A percentile compares a stretch with the other conserved stretches of the same genome.
Conservation (phyloP, 768 basidiomycete genomes). For the Mrakia blollopis region DNA sequence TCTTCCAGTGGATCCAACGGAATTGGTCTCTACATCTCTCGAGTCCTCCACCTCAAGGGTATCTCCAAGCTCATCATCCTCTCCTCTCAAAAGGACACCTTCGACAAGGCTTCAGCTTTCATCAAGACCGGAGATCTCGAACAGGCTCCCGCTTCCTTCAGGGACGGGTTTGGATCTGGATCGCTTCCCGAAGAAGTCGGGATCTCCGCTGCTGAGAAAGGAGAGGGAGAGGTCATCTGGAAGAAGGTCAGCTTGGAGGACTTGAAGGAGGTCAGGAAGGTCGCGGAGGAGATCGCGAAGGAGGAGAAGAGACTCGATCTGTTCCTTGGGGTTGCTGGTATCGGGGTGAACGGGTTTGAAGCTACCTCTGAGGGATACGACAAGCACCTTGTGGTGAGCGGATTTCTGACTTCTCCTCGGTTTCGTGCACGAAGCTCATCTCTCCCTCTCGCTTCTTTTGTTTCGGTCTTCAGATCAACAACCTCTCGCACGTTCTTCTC, state of each 20-base stretch:
- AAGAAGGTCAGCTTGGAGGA: slow-evolving; percentile 17
- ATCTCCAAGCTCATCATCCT: not conserved
- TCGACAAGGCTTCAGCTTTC: not conserved
- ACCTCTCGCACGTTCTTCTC: slow-evolving; percentile 52
- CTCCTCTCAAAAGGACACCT: not conserved
- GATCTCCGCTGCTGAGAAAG: not conserved
- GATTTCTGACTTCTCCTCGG: not conserved
- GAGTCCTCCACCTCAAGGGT: not conserved
- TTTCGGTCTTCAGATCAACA: slow-evolving; percentile 1
- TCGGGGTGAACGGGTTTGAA: slow-evolving; percentile 17
- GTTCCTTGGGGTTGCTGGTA: slow-evolving; percentile 9
- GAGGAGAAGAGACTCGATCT: slow-evolving; percentile 11
- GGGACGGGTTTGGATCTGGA: not conserved
- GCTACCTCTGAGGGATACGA: slow-evolving; percentile 1
- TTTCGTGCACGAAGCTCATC: not conserved
- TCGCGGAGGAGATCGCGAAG: slow-evolving; percentile 11
- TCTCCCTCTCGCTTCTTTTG: not conserved
- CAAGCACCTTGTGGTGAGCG: slow-evolving; percentile 12
- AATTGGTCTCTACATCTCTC: slow-evolving; percentile 9
- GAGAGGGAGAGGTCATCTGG: not conserved
- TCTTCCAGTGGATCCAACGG: slow-evolving; percentile 4
- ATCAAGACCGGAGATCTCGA: slow-evolving; percentile 13
- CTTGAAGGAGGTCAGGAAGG: slow-evolving; percentile 9
- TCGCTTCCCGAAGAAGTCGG: slow-evolving; percentile 2
- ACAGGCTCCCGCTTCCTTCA: not conserved